Percentiles rank a stretch among this genome's conserved stretches.
phyloP scores from a whole-genome alignment of 1,139 yeast species.

The Debaryomyces subglobosus region DNA sequence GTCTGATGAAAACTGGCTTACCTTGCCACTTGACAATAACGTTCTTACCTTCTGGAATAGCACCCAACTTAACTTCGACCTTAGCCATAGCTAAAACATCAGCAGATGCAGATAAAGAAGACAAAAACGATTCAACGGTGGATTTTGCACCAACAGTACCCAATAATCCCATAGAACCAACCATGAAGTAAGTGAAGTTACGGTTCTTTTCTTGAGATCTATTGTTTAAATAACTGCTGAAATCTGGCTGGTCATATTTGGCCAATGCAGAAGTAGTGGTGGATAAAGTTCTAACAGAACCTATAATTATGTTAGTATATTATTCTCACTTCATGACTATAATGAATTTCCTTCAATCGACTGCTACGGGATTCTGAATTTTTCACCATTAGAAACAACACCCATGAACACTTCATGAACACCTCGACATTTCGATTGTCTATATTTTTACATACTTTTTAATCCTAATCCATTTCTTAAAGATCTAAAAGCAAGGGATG shows the following conservation, averaged over 20 bases:
- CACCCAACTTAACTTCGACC: slow-evolving; percentile 93
- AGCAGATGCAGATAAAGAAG: slow-evolving; percentile 96
- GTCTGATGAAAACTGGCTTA: slow-evolving; percentile 99
- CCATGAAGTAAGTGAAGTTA: slow-evolving; percentile 94
- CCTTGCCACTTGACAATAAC: slow-evolving; percentile 99
- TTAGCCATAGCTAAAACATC: slow-evolving; percentile 99
- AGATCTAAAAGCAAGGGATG: slow-evolving; percentile 57
- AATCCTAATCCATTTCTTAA: slow-evolving; percentile 53
- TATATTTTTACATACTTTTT: slow-evolving; percentile 32
- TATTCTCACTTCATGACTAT: not conserved
- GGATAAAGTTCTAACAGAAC: slow-evolving; percentile 42
- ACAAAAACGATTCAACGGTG: slow-evolving; percentile 92
- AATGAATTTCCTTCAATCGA: not conserved
- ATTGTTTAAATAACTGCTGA: slow-evolving; percentile 77
- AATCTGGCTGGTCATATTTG: slow-evolving; percentile 93
- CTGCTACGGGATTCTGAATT: not conserved
- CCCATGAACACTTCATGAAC: not conserved
- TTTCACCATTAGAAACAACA: not conserved
- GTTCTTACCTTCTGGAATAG: slow-evolving; percentile 97
- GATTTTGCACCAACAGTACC: slow-evolving; percentile 98
- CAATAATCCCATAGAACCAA: slow-evolving; percentile 92
- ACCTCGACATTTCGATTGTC: not conserved
- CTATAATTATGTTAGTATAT: slow-evolving; percentile 21
- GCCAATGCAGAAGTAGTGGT: slow-evolving; percentile 57
- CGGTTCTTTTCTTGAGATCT: slow-evolving; percentile 73